Conservation (phyloP, 139 green algal species). For the Chlorella sp. region DNA sequence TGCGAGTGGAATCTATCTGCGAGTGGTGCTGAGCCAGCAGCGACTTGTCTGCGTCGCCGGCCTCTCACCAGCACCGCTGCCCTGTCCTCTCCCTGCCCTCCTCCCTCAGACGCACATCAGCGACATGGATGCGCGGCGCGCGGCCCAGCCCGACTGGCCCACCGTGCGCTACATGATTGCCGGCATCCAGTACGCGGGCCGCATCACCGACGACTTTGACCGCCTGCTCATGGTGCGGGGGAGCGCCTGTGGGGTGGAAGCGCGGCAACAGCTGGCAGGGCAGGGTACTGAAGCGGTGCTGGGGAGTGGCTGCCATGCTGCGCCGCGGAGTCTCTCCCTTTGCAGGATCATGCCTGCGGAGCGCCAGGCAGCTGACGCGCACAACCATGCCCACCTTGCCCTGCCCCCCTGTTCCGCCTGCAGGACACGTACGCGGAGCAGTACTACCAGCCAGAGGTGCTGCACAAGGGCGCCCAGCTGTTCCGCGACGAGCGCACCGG, state of each 20-base stretch:
- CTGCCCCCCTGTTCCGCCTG: slow-evolving; percentile 58
- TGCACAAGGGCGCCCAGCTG: slow-evolving; percentile 49
- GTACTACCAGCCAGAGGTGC: slow-evolving; percentile 58
- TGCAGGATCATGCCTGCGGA: no score
- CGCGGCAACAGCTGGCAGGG: no score
- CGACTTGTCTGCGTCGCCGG: neutral
- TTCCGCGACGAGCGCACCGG: slow-evolving; percentile 67
- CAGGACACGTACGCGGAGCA: slow-evolving; percentile 95
- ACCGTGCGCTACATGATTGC: slow-evolving; percentile 93
- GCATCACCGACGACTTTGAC: slow-evolving; percentile 97
- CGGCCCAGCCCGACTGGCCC: slow-evolving; percentile 54
- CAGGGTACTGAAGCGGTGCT: no score
- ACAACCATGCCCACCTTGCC: neutral
- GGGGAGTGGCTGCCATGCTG: no score
- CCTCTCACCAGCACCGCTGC: neutral
- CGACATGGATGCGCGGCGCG: slow-evolving; percentile 92
- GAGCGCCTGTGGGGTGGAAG: no score
- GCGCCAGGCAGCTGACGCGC: no score
- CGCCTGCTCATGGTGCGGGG: slow-evolving; percentile 42
- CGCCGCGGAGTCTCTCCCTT: no score
- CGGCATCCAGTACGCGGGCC: slow-evolving; percentile 94
- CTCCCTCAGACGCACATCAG: slow-evolving; percentile 86
- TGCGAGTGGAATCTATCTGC: neutral
- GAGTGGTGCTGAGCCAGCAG: neutral
- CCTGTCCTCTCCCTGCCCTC: neutral